Percentiles rank a stretch among this genome's conserved stretches.
Evolutionary conservation across 495 filamentous ascomycete genomes (phyloP).

Genomic region (Penicillium paradoxum): DNA sequence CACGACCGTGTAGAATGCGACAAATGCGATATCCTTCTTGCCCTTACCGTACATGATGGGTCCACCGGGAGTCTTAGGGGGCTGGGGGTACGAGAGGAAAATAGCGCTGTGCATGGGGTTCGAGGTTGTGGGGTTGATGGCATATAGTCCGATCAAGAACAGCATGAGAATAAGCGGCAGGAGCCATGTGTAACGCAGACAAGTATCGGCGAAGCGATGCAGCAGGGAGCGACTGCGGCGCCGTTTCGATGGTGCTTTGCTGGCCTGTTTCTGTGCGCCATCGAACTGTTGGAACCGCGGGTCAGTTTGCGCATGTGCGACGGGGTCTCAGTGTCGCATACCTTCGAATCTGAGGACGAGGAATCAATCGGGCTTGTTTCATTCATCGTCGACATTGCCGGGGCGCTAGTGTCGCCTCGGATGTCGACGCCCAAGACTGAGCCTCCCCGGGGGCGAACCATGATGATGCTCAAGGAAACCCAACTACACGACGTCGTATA

Average conservation of each 20-base stretch:
- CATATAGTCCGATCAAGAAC: slow-evolving; percentile 62
- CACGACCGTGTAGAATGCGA: slow-evolving; percentile 84
- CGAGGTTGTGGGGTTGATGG: slow-evolving; percentile 68
- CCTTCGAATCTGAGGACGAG: slow-evolving; percentile 37
- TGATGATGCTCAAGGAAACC: slow-evolving; percentile 12
- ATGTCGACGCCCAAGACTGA: slow-evolving; percentile 50
- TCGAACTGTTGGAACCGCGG: slow-evolving; percentile 18
- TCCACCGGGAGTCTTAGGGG: slow-evolving; percentile 47
- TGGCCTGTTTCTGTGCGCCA: slow-evolving; percentile 24
- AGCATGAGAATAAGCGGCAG: slow-evolving; percentile 68
- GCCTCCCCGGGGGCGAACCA: slow-evolving; percentile 43
- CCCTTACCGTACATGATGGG: slow-evolving; percentile 87
- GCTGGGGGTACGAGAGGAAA: slow-evolving; percentile 87
- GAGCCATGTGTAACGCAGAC: slow-evolving; percentile 73
- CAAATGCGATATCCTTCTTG: slow-evolving; percentile 74
- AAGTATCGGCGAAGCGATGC: slow-evolving; percentile 60
- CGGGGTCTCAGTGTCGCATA: slow-evolving; percentile 17
- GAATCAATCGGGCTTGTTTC: slow-evolving; percentile 42
- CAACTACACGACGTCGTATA: neutral
- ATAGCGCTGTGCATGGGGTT: slow-evolving; percentile 85
- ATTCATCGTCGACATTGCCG: slow-evolving; percentile 51
- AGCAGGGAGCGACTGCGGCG: slow-evolving; percentile 55
- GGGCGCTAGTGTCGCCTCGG: slow-evolving; percentile 48
- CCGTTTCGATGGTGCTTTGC: slow-evolving; percentile 42
- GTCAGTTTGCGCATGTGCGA: slow-evolving; percentile 9